phyloP scores from a whole-genome alignment of 345 rosid species.

The Bretschneidera sinensis region DNA sequence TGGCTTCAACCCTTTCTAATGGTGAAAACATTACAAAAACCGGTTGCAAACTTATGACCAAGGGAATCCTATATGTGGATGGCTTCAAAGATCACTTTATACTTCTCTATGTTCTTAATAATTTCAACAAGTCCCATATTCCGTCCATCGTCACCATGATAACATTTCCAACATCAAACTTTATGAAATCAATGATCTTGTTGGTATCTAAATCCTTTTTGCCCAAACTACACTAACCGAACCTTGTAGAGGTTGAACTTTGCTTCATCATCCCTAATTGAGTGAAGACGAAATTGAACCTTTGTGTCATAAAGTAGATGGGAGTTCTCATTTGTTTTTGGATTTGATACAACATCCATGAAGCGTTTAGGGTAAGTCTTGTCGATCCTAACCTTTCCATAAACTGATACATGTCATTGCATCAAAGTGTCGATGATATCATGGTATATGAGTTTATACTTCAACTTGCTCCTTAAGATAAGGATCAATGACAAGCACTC shows the following conservation, averaged over 20 bases:
- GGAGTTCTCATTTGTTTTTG: slow-evolving; percentile 72
- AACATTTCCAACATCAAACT: slow-evolving; percentile 66
- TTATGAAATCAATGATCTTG: slow-evolving; percentile 55
- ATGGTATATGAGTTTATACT: slow-evolving; percentile 56
- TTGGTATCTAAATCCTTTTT: too few relatives aligned
- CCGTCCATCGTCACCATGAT: slow-evolving; percentile 79
- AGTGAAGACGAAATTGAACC: too few relatives aligned
- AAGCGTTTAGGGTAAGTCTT: slow-evolving; percentile 83
- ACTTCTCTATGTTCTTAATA: slow-evolving; percentile 61
- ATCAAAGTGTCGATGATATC: slow-evolving; percentile 64
- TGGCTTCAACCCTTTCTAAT: slow-evolving; percentile 60
- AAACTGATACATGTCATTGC: slow-evolving; percentile 77
- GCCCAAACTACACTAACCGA: slow-evolving; percentile 44
- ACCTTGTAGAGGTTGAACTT: slow-evolving; percentile 68
- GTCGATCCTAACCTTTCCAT: slow-evolving; percentile 73
- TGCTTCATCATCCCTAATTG: slow-evolving; percentile 73
- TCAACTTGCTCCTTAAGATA: slow-evolving; percentile 48
- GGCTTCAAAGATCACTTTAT: slow-evolving; percentile 63
- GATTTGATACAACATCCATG: slow-evolving; percentile 84
- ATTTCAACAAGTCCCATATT: slow-evolving; percentile 63
- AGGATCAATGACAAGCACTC: slow-evolving; percentile 62
- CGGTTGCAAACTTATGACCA: slow-evolving; percentile 66
- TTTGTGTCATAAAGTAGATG: slow-evolving; percentile 76
- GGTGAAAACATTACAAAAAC: slow-evolving; percentile 52
- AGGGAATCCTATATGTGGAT: slow-evolving; percentile 54